phyloP scores from a whole-genome alignment of 176 grass and related monocot genomes.

The Alopecurus myosuroides region DNA sequence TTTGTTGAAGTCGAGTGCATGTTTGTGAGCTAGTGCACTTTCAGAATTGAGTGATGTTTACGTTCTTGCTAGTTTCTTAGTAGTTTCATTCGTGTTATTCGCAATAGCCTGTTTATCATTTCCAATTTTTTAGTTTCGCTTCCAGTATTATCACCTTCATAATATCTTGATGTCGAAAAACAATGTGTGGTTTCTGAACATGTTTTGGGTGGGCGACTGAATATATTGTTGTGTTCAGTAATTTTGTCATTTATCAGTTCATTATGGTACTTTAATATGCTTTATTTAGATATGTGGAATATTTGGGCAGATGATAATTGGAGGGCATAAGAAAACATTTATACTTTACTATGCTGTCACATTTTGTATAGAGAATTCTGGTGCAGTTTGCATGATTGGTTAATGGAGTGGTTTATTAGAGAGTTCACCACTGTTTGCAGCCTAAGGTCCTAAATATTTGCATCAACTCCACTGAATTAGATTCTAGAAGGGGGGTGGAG shows the following conservation, averaged over 20 bases:
- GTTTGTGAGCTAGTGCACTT: background rate
- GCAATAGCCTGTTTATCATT: background rate
- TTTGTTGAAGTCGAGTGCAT: background rate
- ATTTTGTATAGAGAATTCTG: background rate
- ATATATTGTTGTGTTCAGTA: background rate
- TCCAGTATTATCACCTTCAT: background rate
- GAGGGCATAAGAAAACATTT: background rate
- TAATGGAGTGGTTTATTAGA: background rate
- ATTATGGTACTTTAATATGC: background rate
- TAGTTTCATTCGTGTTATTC: background rate
- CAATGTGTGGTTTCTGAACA: background rate
- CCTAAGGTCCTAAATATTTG: background rate
- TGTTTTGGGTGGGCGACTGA: background rate
- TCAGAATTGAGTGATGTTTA: background rate
- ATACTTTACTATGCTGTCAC: background rate
- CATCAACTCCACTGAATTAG: background rate
- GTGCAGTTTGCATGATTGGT: slow-evolving; percentile 1
- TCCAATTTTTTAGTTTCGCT: background rate
- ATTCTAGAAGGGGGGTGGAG: background rate
- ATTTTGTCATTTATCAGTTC: background rate
- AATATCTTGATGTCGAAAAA: background rate
- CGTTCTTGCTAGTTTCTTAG: background rate
- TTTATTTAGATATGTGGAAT: background rate
- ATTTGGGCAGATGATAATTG: background rate
- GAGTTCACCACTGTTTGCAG: background rate